phyloP scores from a whole-genome alignment of 2,329 filamentous ascomycete genomes.

The Diaporthe ilicicola region DNA sequence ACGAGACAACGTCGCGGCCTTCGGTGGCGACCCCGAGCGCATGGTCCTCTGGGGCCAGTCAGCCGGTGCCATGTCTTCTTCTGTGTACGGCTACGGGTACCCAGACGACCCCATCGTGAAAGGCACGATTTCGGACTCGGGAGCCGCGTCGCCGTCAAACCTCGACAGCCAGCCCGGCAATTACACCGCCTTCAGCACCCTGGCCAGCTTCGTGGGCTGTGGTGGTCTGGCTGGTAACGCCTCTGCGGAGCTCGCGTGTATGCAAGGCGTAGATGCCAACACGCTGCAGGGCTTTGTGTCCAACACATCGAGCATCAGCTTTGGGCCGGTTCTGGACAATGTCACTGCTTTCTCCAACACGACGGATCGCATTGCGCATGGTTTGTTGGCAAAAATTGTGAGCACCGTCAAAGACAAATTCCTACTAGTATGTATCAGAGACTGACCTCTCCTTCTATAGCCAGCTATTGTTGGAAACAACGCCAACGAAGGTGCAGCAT shows the following conservation, averaged over 20 bases:
- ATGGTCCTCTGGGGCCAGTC: slow-evolving; percentile 59
- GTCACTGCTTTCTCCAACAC: slow-evolving; percentile 46
- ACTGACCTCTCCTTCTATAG: slow-evolving; percentile 26
- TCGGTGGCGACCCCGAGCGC: slow-evolving; percentile 57
- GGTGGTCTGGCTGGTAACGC: slow-evolving; percentile 43
- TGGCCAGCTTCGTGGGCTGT: slow-evolving; percentile 48
- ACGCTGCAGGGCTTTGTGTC: slow-evolving; percentile 45
- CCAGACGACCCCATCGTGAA: slow-evolving; percentile 50
- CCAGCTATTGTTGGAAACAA: slow-evolving; percentile 39
- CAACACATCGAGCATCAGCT: slow-evolving; percentile 41
- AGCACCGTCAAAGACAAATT: background rate
- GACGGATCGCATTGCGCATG: slow-evolving; percentile 39
- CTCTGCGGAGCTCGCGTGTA: slow-evolving; percentile 46
- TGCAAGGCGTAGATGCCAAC: slow-evolving; percentile 45
- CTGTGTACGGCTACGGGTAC: slow-evolving; percentile 53
- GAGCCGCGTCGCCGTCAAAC: slow-evolving; percentile 41
- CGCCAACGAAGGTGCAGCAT: slow-evolving; percentile 36
- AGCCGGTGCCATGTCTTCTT: slow-evolving; percentile 50
- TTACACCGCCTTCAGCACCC: slow-evolving; percentile 49
- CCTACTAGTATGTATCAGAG: background rate
- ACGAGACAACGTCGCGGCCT: slow-evolving; percentile 56
- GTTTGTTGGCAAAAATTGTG: slow-evolving; percentile 41
- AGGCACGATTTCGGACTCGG: slow-evolving; percentile 50
- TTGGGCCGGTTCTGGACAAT: slow-evolving; percentile 44
- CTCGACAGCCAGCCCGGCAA: background rate